Conservation (phyloP, 2,329 filamentous ascomycete genomes). For the Parastagonospora avenae region DNA sequence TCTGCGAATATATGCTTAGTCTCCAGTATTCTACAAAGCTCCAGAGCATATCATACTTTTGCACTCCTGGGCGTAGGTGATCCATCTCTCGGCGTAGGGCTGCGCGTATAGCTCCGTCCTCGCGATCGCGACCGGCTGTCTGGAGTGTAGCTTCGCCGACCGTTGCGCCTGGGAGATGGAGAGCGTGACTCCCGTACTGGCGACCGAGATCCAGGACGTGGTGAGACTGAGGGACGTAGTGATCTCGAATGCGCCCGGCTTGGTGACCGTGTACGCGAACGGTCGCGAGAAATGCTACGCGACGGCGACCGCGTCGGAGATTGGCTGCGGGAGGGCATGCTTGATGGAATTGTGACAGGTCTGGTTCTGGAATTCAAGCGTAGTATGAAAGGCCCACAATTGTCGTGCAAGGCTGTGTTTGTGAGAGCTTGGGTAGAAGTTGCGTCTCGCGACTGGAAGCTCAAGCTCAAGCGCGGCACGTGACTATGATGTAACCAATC, state of each 20-base stretch:
- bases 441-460: too few relatives aligned
- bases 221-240: constrained; percentile 45
- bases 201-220: constrained; percentile 41
- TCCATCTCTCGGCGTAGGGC: constrained; percentile 39
- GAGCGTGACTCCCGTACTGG: constrained; percentile 19
- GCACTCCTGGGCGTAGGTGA: constrained; percentile 45
- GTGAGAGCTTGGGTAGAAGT: too few relatives aligned
- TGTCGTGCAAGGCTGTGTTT: too few relatives aligned
- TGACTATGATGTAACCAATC: too few relatives aligned
- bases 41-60: constrained; percentile 37
- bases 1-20: constrained; percentile 56
- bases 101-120: constrained; percentile 43
- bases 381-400: too few relatives aligned
- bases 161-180: constrained; percentile 42
- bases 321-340: constrained; percentile 32
- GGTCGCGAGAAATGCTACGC: constrained; percentile 49
- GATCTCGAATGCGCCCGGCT: constrained; percentile 35
- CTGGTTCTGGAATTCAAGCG: too few relatives aligned
- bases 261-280: constrained; percentile 43
- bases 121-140: constrained; percentile 35
- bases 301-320: constrained; percentile 27
- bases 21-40: not conserved
- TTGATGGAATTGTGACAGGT: not conserved
- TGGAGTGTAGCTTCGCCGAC: constrained; percentile 40
- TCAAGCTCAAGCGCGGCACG: too few relatives aligned